Conservation (phyloP, 352 stramenopile genomes). For the Pythium phragmiticola region DNA sequence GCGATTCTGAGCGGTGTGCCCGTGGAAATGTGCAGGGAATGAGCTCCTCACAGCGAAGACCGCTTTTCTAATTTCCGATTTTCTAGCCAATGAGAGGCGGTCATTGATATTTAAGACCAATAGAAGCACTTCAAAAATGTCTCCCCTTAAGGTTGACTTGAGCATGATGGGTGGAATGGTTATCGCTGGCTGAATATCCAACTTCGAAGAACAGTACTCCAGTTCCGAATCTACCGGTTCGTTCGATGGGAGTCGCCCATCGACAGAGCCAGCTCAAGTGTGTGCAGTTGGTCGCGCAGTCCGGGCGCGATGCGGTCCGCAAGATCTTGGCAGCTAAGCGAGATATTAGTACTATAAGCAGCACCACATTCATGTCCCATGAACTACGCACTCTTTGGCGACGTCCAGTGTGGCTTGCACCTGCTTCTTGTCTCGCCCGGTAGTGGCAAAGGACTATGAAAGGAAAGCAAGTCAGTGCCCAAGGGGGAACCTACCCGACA, state of each 20-base stretch:
- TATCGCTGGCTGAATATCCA: not conserved
- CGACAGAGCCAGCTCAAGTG: slow-evolving; percentile 30
- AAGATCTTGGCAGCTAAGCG: slow-evolving; percentile 34
- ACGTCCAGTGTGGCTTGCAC: slow-evolving; percentile 32
- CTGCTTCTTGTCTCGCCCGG: slow-evolving; percentile 20
- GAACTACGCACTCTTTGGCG: slow-evolving; percentile 33
- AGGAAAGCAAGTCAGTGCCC: not conserved
- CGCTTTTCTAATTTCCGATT: not conserved
- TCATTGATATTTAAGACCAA: not conserved
- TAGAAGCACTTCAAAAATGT: not conserved
- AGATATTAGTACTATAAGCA: not conserved
- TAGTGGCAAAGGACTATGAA: slow-evolving; percentile 20
- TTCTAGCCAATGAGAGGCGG: not conserved
- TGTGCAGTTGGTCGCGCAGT: slow-evolving; percentile 36
- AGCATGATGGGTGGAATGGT: not conserved
- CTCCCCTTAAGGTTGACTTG: not conserved
- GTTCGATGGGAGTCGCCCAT: not conserved
- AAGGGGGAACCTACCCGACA: not conserved
- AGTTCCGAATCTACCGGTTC: not conserved
- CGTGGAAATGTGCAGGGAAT: not conserved
- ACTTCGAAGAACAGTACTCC: too few species aligned
- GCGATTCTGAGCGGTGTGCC: not conserved
- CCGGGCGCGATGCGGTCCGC: slow-evolving; percentile 34
- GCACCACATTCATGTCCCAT: not conserved
- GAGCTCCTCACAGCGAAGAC: not conserved